Base-by-base conservation (phyloP, 2,329 filamentous ascomycete genomes). In the Xylariales sp. region DNA sequence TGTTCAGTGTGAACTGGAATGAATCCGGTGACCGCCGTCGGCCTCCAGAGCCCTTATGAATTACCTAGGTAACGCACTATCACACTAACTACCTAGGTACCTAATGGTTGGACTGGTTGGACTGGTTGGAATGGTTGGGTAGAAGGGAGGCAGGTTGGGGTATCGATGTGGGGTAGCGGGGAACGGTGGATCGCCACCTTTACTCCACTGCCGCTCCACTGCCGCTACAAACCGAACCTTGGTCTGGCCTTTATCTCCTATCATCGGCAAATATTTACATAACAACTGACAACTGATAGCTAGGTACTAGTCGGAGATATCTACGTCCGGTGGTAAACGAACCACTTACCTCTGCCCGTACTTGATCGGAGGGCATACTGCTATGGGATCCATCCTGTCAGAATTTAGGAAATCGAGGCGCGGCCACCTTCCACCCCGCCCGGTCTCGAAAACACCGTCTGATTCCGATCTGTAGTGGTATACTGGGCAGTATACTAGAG, bases 161-260 rank as follows among this genome's bases (percentile, higher is more conserved):
- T 64, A 46, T n/a, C 16, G 14, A 23, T 69, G 57, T 69, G 68
- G 68, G 65, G 66, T 48, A 70, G 58, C 48, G 57, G 60, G 56
- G 28, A 41, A 41, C 10, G n/a, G 36, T 16, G 48, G 16, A 12
- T 6, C 5, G 14, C 16, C 36, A 39, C 36, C 36, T 39, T 8
- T 8, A 39, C 36, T 64, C 57, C 60, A 58, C 62, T 66, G 64
- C 74, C 74, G 74, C 60, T 64, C 57, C 60, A 58, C 62, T 66
- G 64, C 74, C 74, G 74, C 60, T 61, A 54, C 64, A 72, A 74
- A 68, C 74, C 73, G 74, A 74, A 60, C 69, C 60, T 62, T 64
- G 7, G 18, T 23, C 12, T 34, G 30, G 8, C 39, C 23, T 46
- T 57, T 55, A 28, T 48, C 65, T 62, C 61, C 56, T 62, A 53